Percentiles rank a stretch among this genome's conserved stretches.
Conservation (phyloP, 2,329 filamentous ascomycete species). For the Fusarium compactum region DNA sequence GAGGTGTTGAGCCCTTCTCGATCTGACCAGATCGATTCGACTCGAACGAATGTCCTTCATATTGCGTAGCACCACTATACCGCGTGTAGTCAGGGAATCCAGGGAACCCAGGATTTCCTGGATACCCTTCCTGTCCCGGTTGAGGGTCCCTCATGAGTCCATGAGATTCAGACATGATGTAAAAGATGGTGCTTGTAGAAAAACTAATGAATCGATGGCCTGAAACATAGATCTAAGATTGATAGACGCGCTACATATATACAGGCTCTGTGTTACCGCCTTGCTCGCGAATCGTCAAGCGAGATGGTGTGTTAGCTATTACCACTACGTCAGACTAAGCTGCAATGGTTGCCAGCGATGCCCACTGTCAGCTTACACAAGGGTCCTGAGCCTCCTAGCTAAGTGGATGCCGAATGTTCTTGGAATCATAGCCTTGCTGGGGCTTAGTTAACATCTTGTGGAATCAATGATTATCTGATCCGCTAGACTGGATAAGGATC, state of each 20-base stretch:
- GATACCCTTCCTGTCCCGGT: not conserved
- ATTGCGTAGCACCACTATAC: not conserved
- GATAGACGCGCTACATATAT: constrained; percentile 8
- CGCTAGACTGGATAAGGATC: not conserved
- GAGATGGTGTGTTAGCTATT: not conserved
- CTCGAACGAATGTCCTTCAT: constrained; percentile 1
- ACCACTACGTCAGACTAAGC: not conserved
- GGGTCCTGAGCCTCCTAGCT: not conserved
- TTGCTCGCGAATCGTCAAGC: not conserved
- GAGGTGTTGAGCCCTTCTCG: not conserved
- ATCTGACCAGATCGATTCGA: not conserved
- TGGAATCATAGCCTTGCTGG: not conserved
- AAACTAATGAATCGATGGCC: not conserved
- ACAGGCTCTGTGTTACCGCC: not conserved
- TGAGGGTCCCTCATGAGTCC: not conserved
- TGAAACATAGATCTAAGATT: not conserved
- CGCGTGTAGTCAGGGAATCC: constrained; percentile 7
- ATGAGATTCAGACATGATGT: constrained; percentile 1
- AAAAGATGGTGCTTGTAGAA: not conserved
- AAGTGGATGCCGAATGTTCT: not conserved
- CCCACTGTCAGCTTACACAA: constrained; percentile 3
- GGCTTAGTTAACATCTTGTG: not conserved
- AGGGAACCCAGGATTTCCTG: constrained; percentile 5
- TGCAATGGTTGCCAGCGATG: not conserved
- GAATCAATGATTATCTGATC: not conserved